Evolutionary conservation across 2,329 filamentous ascomycete genomes (phyloP), one percentile per base, ranked within the genome.

Genomic region (Neofusicoccum ribis): DNA sequence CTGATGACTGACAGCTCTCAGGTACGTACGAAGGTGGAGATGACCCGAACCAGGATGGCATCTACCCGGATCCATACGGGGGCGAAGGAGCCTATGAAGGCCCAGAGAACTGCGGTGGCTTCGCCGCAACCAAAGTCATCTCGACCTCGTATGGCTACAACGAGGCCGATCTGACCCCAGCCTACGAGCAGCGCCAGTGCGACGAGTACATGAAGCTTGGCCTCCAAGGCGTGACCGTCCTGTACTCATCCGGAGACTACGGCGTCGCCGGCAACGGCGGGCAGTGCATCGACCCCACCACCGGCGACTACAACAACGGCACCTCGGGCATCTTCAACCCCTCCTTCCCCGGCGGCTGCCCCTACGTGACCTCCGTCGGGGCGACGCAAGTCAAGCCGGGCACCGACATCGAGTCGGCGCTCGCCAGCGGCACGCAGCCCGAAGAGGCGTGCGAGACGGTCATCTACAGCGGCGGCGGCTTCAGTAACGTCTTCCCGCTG

Each of bases 111-210:
- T 83, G 82, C 65, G 81, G 81, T 9, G 77, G 84, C 15, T 51
- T 51, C 27, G 47, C 47, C 4, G 47, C 47, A 9, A 51, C 85
- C n/a, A 84, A 86, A 67, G 85, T 87, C 9, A 80, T 86, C 68
- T 82, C 79, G 43, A 84, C 88, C 68, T 84, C 82, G 3, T 86
- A 87, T 70, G 85, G 84, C 52, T 82, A 82, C 50, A 79, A 82
- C 47, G 85, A 88, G 73, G 74, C 76, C 7, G 82, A 83, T 23
- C 77, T 87, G 23, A 85, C 86, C 0, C 73, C 79, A 3, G 77
- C 75, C 67, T 88, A 88, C 74, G 82, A 85, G 68, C 76, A 82
- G 68, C 75, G 78, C 39, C 37, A 44, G 23, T 59, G 51, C 34
- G 37, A 56, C 34, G 37, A 39, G 51, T 39, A 39, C 20, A 43